Evolutionary conservation across 2,329 filamentous ascomycete species (phyloP), one percentile per base, ranked within the genome.

Genomic region (Xylogone sp.): DNA sequence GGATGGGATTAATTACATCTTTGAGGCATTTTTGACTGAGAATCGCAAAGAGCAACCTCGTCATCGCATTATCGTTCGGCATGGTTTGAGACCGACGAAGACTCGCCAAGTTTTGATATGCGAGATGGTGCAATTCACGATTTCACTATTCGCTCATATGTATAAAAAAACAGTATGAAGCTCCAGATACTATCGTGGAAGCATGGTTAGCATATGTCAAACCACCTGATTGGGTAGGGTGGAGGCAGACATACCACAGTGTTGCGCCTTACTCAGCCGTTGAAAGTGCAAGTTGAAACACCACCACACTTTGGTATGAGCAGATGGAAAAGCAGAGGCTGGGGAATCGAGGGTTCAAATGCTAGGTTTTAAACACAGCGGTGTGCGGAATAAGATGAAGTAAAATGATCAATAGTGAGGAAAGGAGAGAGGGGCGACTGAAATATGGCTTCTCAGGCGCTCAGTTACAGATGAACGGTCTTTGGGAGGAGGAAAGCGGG

Each of bases 21-120:
- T 77, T 78, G 27, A 81, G 63, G 56, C 78, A 76, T 46, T 80
- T 67, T 57, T 81, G 78, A 56, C 76, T 79, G 56, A 81, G 66
- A 48, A 81, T 80, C 20, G 74, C 71, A 60, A 78, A 81, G n/a
- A 79, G 68, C 53, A 81, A 77, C 39, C 73, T 75, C 29, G 71
- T 70, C 18, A 72, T 78, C 46, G 75, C 71, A 48, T 67, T 71
- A 54, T 81, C 77, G 5, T 69, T 74, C 22, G 75, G 69, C 69
- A 66, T 66, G 21, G 21, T 73, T 46, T 51, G 44, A 52, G 61
- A 66, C 51, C 70, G 69, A 53, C 71, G 66, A 22, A 68, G 62
- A 48, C 65, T 60, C 52, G 56, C 61, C 56, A 61, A 50, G 24
- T 34, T 58, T 62, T 56, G 53, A 44, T 43, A 48, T 16, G 21